Evolutionary conservation across 345 rosid species (phyloP), one percentile per base, ranked within the genome.

Genomic region (Brassica cretica): DNA sequence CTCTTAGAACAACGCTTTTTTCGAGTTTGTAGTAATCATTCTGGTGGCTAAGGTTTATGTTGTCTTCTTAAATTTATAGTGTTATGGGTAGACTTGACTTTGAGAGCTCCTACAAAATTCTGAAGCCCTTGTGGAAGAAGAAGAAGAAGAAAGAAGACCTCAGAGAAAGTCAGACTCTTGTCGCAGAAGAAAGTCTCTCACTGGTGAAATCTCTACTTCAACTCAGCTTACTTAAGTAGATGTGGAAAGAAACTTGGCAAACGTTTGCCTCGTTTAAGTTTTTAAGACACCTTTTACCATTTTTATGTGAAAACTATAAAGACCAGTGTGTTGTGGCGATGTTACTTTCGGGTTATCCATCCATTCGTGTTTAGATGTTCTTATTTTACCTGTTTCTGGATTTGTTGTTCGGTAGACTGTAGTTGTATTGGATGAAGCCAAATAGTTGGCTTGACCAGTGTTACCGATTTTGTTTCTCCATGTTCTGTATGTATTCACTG

Each of bases 291-390:
- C 70, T 73, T 68, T 68, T 79, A 15, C 74, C 51, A 60, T 60
- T 33, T 73, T 73, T 73, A 68, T 73, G 66, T 79, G 78, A 73
- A 73, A 79, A 49, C 73, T 68, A 35, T 62, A 68, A 30, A 79
- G 74, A 79, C 82, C 66, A 73, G 66, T 79, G 75, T 79, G 78
- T 73, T 79, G 60, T 79, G 82, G 70, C 68, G 75, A 68, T 62
- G 75, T 68, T 73, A 44, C 51, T 68, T 73, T 61, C 9, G 66
- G 74, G 64, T 73, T 33, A 59, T 73, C 69, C 70, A 68, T 79
- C 77, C 59, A 24, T 78, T 66, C 68, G 74, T 73, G 78, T 68
- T 68, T 79, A 79, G 82, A 67, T 68, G 78, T 53, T 79, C 66
- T 63, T 53, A 8, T 62, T 68, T 79, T 53, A 7, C 30, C 62